Evolutionary conservation across 352 stramenopile species (phyloP).

Genomic region (Phytophthora pinifolia): DNA sequence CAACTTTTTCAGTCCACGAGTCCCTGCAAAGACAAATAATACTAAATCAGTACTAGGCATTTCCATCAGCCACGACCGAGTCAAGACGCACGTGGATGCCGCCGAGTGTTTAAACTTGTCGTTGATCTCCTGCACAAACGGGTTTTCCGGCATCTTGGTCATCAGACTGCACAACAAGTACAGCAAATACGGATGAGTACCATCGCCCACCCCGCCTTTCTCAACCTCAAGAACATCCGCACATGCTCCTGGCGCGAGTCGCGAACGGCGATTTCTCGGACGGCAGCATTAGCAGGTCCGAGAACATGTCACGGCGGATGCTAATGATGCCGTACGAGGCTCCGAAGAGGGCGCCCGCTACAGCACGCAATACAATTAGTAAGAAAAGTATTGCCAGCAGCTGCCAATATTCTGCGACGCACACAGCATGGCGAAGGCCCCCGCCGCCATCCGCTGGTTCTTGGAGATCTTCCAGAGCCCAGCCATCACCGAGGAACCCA

Average conservation of each 20-base stretch:
- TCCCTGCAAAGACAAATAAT: too few relatives aligned
- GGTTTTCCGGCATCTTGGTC: constrained; percentile 44
- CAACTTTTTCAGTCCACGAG: constrained; percentile 42
- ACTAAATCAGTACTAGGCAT: too few relatives aligned
- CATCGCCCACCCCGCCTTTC: background rate
- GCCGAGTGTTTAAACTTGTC: constrained; percentile 49
- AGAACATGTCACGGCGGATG: constrained; percentile 67
- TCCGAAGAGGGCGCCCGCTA: constrained; percentile 57
- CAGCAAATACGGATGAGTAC: background rate
- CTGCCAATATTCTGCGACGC: constrained; percentile 4
- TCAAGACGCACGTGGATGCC: constrained; percentile 41
- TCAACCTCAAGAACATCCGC: constrained; percentile 13
- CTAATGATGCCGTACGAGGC: constrained; percentile 70
- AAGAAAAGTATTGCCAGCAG: background rate
- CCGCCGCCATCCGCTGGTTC: constrained; percentile 37
- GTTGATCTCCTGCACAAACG: constrained; percentile 55
- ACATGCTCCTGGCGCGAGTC: constrained; percentile 48
- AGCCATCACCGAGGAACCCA: constrained; percentile 33
- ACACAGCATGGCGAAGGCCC: constrained; percentile 46
- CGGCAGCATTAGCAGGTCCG: constrained; percentile 66
- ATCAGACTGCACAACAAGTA: constrained; percentile 34
- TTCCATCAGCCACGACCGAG: too few relatives aligned
- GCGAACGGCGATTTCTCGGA: constrained; percentile 71
- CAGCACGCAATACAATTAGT: background rate
- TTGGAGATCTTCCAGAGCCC: constrained; percentile 48